Percentiles rank a stretch among this genome's conserved stretches.
phyloP scores from a whole-genome alignment of 2,329 filamentous ascomycete genomes.

The Dactylonectria estremocensis region DNA sequence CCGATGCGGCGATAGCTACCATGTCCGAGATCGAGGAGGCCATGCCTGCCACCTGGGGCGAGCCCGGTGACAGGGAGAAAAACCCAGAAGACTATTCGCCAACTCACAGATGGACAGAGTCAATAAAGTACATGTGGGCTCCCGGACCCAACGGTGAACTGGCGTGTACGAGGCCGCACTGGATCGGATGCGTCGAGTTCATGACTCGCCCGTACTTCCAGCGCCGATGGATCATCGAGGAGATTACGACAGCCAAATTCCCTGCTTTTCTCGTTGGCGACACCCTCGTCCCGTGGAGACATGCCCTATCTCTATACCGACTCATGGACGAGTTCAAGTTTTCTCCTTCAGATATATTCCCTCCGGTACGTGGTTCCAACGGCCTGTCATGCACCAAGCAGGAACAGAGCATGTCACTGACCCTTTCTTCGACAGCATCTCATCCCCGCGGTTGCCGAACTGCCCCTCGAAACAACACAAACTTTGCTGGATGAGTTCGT shows the following conservation, averaged over 20 bases:
- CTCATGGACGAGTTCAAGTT: slow-evolving; percentile 55
- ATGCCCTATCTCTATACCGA: slow-evolving; percentile 53
- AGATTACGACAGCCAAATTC: slow-evolving; percentile 53
- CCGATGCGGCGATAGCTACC: slow-evolving; percentile 46
- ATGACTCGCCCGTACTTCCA: slow-evolving; percentile 53
- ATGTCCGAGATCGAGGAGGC: slow-evolving; percentile 50
- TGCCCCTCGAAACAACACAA: background rate
- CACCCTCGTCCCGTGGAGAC: slow-evolving; percentile 54
- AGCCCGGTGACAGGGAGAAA: slow-evolving; percentile 51
- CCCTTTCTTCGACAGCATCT: background rate
- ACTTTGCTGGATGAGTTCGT: background rate
- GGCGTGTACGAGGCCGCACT: slow-evolving; percentile 42
- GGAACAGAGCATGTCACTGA: background rate
- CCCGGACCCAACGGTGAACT: slow-evolving; percentile 39
- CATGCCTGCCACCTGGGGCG: slow-evolving; percentile 53
- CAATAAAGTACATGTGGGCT: slow-evolving; percentile 45
- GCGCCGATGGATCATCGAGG: slow-evolving; percentile 56
- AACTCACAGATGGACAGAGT: slow-evolving; percentile 49
- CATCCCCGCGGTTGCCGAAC: background rate
- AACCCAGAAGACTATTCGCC: slow-evolving; percentile 55
- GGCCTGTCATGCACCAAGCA: background rate
- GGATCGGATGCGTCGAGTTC: slow-evolving; percentile 48
- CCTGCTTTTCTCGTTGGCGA: slow-evolving; percentile 53
- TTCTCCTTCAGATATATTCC: slow-evolving; percentile 50
- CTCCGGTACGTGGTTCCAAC: slow-evolving; percentile 19